Conservation (phyloP, 2,329 filamentous ascomycete species). For the Diplodia sapinea region DNA sequence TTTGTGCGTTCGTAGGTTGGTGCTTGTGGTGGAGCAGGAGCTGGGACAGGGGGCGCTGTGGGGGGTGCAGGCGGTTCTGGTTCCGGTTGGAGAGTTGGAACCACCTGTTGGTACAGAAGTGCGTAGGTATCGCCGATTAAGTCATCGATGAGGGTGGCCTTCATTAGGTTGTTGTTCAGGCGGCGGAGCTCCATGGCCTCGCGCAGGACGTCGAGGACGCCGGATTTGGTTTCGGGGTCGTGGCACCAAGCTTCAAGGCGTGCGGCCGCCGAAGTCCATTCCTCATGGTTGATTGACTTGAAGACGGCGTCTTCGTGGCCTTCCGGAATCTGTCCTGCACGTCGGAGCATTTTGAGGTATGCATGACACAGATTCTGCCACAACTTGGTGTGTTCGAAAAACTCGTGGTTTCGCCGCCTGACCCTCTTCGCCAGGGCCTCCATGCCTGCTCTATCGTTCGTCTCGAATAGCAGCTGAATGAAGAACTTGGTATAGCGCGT, state of each 20-base stretch:
- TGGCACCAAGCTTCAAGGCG: constrained; percentile 66
- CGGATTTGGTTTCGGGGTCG: constrained; percentile 53
- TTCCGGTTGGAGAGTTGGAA: constrained; percentile 61
- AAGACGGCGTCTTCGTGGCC: constrained; percentile 70
- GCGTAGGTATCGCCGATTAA: constrained; percentile 92
- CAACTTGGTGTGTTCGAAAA: constrained; percentile 66
- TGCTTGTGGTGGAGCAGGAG: constrained; percentile 15
- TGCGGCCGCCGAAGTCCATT: constrained; percentile 65
- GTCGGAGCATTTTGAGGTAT: constrained; percentile 66
- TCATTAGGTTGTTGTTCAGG: constrained; percentile 87
- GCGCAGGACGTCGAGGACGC: constrained; percentile 66
- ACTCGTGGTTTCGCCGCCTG: constrained; percentile 79
- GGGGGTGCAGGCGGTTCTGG: constrained; percentile 42
- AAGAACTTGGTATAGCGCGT: constrained; percentile 85
- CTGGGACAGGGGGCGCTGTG: constrained; percentile 33
- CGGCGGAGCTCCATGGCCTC: constrained; percentile 74
- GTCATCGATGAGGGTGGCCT: constrained; percentile 84
- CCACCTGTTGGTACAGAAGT: constrained; percentile 71
- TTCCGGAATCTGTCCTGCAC: constrained; percentile 61
- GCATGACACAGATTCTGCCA: constrained; percentile 67
- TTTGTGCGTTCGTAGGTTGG: constrained; percentile 29
- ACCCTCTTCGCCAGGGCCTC: constrained; percentile 80
- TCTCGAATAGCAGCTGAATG: constrained; percentile 72
- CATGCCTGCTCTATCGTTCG: constrained; percentile 75
- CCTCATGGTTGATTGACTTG: constrained; percentile 67